Percentiles rank a stretch among this genome's conserved stretches.
phyloP scores from a whole-genome alignment of 179 eudicot species.

The Patellifolia procumbens region DNA sequence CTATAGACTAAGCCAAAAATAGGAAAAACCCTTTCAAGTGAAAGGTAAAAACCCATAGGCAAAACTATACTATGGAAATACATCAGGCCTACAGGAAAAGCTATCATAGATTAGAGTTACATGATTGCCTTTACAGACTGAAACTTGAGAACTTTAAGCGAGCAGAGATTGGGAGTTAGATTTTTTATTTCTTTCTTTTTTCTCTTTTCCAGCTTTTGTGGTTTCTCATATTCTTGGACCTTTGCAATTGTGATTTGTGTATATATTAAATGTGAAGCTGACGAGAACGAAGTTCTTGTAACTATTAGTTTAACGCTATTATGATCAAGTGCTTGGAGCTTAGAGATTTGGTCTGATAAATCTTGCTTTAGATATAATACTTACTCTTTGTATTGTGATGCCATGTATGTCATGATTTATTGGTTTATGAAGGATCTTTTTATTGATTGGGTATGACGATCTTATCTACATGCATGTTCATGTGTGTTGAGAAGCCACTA shows the following conservation, averaged over 20 bases:
- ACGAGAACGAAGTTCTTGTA: neutral
- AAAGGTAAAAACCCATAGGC: no score
- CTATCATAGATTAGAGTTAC: neutral
- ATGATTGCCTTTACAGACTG: slow-evolving; percentile 5
- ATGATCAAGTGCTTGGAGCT: slow-evolving; percentile 6
- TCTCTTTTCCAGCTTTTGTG: neutral
- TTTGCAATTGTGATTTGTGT: neutral
- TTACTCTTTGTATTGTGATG: neutral
- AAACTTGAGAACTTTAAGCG: neutral
- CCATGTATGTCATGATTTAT: neutral
- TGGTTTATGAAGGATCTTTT: neutral
- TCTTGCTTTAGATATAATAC: neutral
- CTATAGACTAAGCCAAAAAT: no score
- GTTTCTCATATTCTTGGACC: neutral
- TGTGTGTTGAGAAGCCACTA: neutral
- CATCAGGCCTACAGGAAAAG: slow-evolving; percentile 4
- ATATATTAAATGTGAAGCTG: neutral
- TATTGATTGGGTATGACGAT: neutral
- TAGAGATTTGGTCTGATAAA: neutral
- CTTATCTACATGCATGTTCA: neutral
- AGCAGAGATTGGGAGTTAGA: neutral
- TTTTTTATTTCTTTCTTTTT: neutral
- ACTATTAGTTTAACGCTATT: neutral
- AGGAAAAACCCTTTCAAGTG: no score
- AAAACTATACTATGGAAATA: no score